Conservation (phyloP, 164 flowering plant genomes). For the Tetracentron sinense region DNA sequence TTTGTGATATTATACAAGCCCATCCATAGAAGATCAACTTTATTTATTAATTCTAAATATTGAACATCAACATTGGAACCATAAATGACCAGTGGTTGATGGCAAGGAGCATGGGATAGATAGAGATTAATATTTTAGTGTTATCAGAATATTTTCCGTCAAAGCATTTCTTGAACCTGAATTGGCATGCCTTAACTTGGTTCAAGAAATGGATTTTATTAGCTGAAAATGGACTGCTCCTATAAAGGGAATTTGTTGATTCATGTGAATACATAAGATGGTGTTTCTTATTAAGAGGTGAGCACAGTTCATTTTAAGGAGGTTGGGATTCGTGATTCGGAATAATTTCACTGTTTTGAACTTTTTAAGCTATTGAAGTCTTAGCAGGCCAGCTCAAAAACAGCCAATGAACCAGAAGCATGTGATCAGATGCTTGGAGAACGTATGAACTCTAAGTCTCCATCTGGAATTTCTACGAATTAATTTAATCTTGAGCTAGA, state of each 20-base stretch:
- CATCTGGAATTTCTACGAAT: conserved; percentile 41
- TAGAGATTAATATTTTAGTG: conserved; percentile 31
- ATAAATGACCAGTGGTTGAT: conserved; percentile 21
- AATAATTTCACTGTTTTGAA: conserved; percentile 27
- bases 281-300: conserved; percentile 10
- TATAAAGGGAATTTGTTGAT: conserved; percentile 17
- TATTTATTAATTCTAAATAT: conserved; percentile 30
- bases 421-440: conserved; percentile 42
- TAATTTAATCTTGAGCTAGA: conserved; percentile 59
- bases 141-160: conserved; percentile 23
- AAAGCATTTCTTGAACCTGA: conserved; percentile 31
- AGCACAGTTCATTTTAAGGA: conserved; percentile 50
- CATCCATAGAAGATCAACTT: conserved; percentile 31
- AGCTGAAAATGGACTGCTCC: conserved; percentile 24
- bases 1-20: conserved; percentile 21
- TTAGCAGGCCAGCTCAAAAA: conserved; percentile 20
- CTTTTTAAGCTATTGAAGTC: too few relatives aligned
- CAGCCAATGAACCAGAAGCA: conserved; percentile 24
- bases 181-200: conserved; percentile 18
- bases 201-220: conserved; percentile 38
- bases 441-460: too few relatives aligned
- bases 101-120: conserved; percentile 40
- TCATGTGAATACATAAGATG: too few relatives aligned
- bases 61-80: conserved; percentile 22
- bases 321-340: conserved; percentile 44